A percentile compares a stretch with the other conserved stretches of the same genome.
These are phyloP conservation scores for Piloderma croceum DNA, from an alignment of 768 basidiomycete species.

Conservation along the genomic window DNA sequence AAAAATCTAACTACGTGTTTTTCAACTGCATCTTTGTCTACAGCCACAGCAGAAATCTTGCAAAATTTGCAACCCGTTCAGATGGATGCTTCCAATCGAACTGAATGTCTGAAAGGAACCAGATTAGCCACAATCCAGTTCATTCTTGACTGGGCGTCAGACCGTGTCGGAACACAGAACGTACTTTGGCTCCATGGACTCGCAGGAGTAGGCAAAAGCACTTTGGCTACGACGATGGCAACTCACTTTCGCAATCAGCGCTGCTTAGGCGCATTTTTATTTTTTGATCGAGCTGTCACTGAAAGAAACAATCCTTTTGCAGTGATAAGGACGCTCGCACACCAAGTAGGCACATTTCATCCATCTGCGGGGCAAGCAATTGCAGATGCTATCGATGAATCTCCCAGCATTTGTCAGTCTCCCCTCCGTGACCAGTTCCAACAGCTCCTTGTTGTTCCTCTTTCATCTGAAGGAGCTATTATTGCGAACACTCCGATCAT, in stretches of 20 bases:
- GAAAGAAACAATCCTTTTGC: slow-evolving; percentile 23
- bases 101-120: slow-evolving; percentile 26
- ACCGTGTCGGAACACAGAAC: slow-evolving; percentile 14
- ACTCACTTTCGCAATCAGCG: slow-evolving; percentile 25
- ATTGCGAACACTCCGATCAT: slow-evolving; percentile 16
- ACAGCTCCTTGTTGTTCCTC: neutral
- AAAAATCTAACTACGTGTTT: too few species aligned
- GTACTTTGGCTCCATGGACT: slow-evolving; percentile 30
- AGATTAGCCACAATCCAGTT: slow-evolving; percentile 24
- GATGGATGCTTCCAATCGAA: slow-evolving; percentile 22
- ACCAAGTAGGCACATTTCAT: slow-evolving; percentile 29
- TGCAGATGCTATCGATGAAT: slow-evolving; percentile 17
- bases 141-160: slow-evolving; percentile 20
- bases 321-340: slow-evolving; percentile 31
- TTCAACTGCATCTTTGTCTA: too few species aligned
- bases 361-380: slow-evolving; percentile 23
- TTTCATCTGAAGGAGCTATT: neutral
- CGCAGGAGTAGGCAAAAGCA: slow-evolving; percentile 30
- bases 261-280: slow-evolving; percentile 30
- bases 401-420: slow-evolving; percentile 8
- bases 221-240: slow-evolving; percentile 30
- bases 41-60: too few species aligned
- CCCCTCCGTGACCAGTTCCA: neutral
- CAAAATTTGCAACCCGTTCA: slow-evolving; percentile 23
- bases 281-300: slow-evolving; percentile 28